Evolutionary conservation across 495 filamentous ascomycete species (phyloP).

Genomic region (Daldinia concentrica): DNA sequence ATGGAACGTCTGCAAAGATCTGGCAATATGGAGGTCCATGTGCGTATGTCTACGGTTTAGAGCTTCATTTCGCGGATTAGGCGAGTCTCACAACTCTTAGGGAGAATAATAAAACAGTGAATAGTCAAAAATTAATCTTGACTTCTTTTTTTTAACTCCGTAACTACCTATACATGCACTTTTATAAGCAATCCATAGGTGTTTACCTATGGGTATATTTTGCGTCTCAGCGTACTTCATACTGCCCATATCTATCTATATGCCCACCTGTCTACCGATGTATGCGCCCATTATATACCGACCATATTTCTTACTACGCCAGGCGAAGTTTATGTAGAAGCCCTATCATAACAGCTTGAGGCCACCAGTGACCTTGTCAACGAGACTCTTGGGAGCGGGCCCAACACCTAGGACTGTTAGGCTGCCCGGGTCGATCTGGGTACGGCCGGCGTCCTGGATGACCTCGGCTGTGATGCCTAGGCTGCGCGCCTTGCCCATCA

Average conservation of each 20-base stretch:
- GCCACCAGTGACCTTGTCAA: conserved; percentile 86
- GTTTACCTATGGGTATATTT: conserved; percentile 13
- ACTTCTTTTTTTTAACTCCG: neutral
- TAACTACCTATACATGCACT: neutral
- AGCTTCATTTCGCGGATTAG: neutral
- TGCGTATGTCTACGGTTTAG: neutral
- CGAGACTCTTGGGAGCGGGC: conserved; percentile 84
- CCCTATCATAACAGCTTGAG: conserved; percentile 79
- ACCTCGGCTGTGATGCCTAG: conserved; percentile 87
- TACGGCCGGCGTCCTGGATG: conserved; percentile 94
- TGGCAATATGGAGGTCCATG: conserved; percentile 7
- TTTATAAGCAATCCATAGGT: conserved; percentile 4
- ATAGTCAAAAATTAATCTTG: neutral
- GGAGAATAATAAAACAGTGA: neutral
- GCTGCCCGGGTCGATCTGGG: conserved; percentile 93
- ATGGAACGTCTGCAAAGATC: neutral
- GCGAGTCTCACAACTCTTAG: neutral
- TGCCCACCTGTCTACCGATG: conserved; percentile 1
- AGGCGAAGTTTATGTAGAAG: neutral
- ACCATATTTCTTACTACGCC: neutral
- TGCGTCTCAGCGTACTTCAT: neutral
- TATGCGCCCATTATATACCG: neutral
- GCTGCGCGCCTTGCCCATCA: conserved; percentile 82
- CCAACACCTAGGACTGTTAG: conserved; percentile 90
- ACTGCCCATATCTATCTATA: conserved; percentile 29